Conservation (phyloP, 345 rosid genomes). For the Fremontodendron californicum region DNA sequence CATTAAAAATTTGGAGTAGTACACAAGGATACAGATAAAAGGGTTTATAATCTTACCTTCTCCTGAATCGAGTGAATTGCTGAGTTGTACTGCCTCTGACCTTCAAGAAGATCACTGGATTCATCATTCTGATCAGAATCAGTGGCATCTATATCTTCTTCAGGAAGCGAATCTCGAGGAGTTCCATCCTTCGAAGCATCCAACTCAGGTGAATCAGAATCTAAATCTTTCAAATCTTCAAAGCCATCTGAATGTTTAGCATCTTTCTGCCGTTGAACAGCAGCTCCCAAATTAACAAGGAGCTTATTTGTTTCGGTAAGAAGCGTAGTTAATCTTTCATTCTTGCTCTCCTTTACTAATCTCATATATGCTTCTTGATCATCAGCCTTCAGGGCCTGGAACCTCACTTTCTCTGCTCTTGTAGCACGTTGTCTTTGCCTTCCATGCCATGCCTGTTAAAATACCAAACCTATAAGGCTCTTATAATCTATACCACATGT, state of each 20-base stretch:
- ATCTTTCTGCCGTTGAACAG: constrained; percentile 98
- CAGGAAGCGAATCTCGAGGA: constrained; percentile 58
- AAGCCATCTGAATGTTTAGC: constrained; percentile 60
- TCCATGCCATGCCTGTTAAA: constrained; percentile 94
- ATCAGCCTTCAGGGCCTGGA: constrained; percentile 95
- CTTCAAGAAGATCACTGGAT: constrained; percentile 79
- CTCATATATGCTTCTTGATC: constrained; percentile 98
- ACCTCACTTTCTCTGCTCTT: constrained; percentile 92
- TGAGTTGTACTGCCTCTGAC: constrained; percentile 94
- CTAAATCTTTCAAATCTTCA: constrained; percentile 61
- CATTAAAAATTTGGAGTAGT: not conserved
- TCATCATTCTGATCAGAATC: constrained; percentile 88
- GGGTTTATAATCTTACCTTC: constrained; percentile 46
- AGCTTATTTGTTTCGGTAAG: constrained; percentile 95
- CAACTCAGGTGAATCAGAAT: constrained; percentile 61
- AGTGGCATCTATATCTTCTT: constrained; percentile 55
- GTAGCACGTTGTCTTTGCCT: constrained; percentile 98
- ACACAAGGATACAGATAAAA: not conserved
- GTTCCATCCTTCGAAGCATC: constrained; percentile 71
- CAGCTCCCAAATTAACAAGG: constrained; percentile 93
- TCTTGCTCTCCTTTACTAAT: constrained; percentile 97
- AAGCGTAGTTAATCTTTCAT: constrained; percentile 85
- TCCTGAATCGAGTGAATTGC: constrained; percentile 96
- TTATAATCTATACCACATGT: no score
- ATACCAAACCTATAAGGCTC: not conserved